A percentile compares a stretch with the other conserved stretches of the same genome.
phyloP scores from a whole-genome alignment of 306 rosid genomes.

The Erythrophleum fordii region DNA sequence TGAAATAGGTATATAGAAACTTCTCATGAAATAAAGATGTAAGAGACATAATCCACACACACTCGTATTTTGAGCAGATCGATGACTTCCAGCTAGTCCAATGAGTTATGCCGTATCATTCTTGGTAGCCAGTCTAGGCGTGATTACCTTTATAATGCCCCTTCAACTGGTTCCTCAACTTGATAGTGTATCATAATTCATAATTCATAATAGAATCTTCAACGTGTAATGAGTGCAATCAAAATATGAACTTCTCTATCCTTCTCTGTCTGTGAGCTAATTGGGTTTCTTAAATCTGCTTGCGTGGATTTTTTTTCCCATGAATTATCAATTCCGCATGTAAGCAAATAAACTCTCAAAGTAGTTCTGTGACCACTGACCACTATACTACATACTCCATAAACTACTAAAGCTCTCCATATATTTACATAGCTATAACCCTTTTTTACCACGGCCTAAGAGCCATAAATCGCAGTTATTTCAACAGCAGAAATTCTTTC shows the following conservation, averaged over 20 bases:
- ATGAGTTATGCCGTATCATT: background rate
- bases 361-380: slow-evolving; percentile 14
- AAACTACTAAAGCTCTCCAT: slow-evolving; percentile 20
- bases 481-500: slow-evolving; percentile 22
- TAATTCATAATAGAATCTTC: background rate
- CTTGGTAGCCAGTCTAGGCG: background rate
- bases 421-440: slow-evolving; percentile 37
- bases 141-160: background rate
- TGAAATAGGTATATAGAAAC: background rate
- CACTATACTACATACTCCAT: slow-evolving; percentile 26
- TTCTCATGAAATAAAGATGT: background rate
- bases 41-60: background rate
- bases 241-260: background rate
- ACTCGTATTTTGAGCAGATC: background rate
- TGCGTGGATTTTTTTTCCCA: background rate
- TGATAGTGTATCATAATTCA: background rate
- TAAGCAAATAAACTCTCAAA: slow-evolving; percentile 24
- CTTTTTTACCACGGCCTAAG: background rate
- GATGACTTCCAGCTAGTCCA: background rate
- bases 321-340: background rate
- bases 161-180: background rate
- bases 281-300: background rate
- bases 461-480: slow-evolving; percentile 13
- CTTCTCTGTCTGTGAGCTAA: background rate
- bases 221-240: background rate